phyloP scores from a whole-genome alignment of 345 rosid species.

The Citrus maxima region DNA sequence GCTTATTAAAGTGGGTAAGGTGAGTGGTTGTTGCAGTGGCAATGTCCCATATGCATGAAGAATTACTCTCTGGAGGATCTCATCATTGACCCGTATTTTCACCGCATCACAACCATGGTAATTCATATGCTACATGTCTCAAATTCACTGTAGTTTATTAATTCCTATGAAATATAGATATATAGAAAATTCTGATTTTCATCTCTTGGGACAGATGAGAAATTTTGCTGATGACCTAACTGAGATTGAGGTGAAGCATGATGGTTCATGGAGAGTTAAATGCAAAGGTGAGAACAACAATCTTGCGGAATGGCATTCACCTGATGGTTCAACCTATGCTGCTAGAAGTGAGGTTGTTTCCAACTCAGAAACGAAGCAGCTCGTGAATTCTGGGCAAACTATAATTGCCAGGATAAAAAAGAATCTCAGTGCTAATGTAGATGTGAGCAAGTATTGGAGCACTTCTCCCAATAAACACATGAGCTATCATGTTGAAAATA shows the following conservation, averaged over 20 bases:
- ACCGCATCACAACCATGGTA: constrained; percentile 30
- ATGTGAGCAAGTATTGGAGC: constrained; percentile 12
- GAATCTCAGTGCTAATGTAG: constrained; percentile 16
- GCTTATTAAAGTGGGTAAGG: neutral
- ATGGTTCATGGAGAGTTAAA: constrained; percentile 41
- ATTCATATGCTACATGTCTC: neutral
- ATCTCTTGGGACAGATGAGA: constrained; percentile 24
- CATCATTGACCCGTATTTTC: constrained; percentile 30
- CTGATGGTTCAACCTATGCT: constrained; percentile 23
- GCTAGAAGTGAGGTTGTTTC: constrained; percentile 9
- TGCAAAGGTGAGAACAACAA: constrained; percentile 20
- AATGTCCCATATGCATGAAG: constrained; percentile 36
- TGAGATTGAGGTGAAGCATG: constrained; percentile 38
- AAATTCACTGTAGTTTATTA: neutral
- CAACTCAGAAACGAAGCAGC: constrained; percentile 9
- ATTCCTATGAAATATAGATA: neutral
- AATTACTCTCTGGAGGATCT: constrained; percentile 32
- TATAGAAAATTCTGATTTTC: neutral
- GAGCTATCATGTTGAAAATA: constrained; percentile 3
- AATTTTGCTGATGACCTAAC: constrained; percentile 35
- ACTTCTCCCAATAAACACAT: constrained; percentile 9
- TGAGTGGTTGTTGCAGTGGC: constrained; percentile 30
- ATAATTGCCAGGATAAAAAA: constrained; percentile 3
- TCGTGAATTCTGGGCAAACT: constrained; percentile 1
- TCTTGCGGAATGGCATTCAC: constrained; percentile 33